Evolutionary conservation across 1,139 yeast species (phyloP).

Genomic region (Suhomyces guaymorum): DNA sequence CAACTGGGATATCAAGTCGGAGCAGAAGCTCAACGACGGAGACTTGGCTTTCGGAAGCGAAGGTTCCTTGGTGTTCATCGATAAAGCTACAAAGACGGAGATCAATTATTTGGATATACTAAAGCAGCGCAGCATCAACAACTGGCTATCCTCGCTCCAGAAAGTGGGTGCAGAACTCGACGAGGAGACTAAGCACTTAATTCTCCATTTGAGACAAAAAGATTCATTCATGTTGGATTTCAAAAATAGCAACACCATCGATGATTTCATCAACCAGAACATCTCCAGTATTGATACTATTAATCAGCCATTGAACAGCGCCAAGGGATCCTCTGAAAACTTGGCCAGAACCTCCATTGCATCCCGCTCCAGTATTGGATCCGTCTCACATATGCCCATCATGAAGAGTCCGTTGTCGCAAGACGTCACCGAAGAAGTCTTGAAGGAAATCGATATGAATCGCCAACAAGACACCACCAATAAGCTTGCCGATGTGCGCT

Average conservation of each 20-base stretch:
- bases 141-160: constrained; percentile 35
- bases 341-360: constrained; percentile 2
- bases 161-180: constrained; percentile 17
- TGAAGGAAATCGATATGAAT: constrained; percentile 6
- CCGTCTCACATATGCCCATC: constrained; percentile 7
- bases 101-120: constrained; percentile 68
- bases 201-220: constrained; percentile 25
- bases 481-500: constrained; percentile 5
- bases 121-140: constrained; percentile 32
- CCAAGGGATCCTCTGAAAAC: constrained; percentile 2
- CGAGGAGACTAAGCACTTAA: constrained; percentile 22
- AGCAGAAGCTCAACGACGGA: constrained; percentile 43
- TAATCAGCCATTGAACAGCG: constrained; percentile 14
- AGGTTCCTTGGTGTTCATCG: constrained; percentile 70
- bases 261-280: constrained; percentile 31
- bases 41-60: constrained; percentile 62
- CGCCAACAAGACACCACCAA: constrained; percentile 6
- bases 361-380: constrained; percentile 11
- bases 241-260: constrained; percentile 24
- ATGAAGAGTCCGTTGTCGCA: constrained; percentile 11
- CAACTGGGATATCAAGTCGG: constrained; percentile 64
- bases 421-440: constrained; percentile 11
- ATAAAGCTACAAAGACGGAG: constrained; percentile 46
- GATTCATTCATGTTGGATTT: constrained; percentile 16
- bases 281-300: constrained; percentile 20